Percentiles rank a stretch among this genome's conserved stretches.
phyloP scores from a whole-genome alignment of 2,329 filamentous ascomycete genomes.

The Trichoderma sp. region DNA sequence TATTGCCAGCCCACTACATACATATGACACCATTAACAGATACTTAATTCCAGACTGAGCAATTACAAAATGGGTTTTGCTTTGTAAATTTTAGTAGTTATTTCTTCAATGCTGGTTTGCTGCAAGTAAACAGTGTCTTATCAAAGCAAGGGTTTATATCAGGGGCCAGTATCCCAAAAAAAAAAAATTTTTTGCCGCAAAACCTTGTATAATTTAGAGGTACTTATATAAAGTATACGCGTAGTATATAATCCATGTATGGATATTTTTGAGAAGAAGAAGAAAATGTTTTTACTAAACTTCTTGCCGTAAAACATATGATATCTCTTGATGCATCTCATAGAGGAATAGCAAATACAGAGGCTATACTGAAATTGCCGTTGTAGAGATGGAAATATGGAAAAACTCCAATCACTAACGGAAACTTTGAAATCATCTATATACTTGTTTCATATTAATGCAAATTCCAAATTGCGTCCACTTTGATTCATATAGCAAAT shows the following conservation, averaged over 20 bases:
- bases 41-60: background rate
- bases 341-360: no score
- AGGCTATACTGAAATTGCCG: no score
- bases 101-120: background rate
- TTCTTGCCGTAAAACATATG: no score
- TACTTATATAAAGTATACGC: no score
- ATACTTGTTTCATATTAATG: background rate
- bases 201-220: no score
- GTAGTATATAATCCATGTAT: background rate
- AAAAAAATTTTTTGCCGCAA: background rate
- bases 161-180: background rate
- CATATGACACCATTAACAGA: background rate
- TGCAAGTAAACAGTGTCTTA: background rate
- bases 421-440: no score
- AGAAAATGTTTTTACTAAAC: no score
- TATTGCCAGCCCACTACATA: background rate
- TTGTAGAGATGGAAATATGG: no score
- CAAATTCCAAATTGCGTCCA: background rate
- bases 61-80: background rate
- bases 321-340: no score
- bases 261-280: no score
- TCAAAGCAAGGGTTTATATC: background rate
- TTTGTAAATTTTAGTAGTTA: background rate
- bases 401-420: no score
- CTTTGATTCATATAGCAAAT: background rate